Conservation (phyloP, 2,329 filamentous ascomycete genomes). For the Rutstroemia sp. region DNA sequence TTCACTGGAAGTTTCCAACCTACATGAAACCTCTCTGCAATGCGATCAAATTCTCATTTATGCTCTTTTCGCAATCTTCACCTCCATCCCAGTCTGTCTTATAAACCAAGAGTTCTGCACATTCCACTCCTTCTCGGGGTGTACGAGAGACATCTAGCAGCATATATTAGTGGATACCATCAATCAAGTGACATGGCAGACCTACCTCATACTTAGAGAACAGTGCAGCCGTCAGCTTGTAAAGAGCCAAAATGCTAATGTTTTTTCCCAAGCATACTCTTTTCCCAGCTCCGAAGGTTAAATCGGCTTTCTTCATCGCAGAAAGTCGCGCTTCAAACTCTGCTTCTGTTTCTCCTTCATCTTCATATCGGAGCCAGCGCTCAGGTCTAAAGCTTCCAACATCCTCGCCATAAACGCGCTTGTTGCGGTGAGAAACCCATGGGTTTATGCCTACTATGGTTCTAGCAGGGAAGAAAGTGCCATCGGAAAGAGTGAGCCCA, state of each 20-base stretch:
- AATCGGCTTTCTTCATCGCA: conserved; percentile 33
- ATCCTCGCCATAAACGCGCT: conserved; percentile 31
- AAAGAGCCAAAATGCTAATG: conserved; percentile 35
- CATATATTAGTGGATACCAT: neutral
- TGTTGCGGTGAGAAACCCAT: conserved; percentile 31
- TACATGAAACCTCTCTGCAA: neutral
- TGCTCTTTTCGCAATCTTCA: conserved; percentile 2
- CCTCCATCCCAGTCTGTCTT: conserved; percentile 26
- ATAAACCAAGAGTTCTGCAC: conserved; percentile 36
- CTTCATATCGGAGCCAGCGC: conserved; percentile 38
- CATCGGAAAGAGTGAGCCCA: conserved; percentile 18
- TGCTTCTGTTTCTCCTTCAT: conserved; percentile 28
- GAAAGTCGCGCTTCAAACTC: conserved; percentile 30
- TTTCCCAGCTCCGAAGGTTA: conserved; percentile 37
- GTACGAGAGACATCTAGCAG: conserved; percentile 30
- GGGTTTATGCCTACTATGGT: conserved; percentile 31
- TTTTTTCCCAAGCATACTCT: conserved; percentile 37
- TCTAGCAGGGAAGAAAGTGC: conserved; percentile 23
- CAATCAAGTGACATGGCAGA: conserved; percentile 8
- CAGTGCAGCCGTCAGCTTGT: conserved; percentile 42
- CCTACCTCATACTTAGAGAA: conserved; percentile 37
- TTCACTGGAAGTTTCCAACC: neutral
- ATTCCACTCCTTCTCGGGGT: conserved; percentile 32
- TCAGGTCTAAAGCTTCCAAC: conserved; percentile 34
- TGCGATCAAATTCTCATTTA: neutral